Evolutionary conservation across 2,329 filamentous ascomycete genomes (phyloP), one percentile per base, ranked within the genome.

Genomic region (Ophiocordyceps robertsii): DNA sequence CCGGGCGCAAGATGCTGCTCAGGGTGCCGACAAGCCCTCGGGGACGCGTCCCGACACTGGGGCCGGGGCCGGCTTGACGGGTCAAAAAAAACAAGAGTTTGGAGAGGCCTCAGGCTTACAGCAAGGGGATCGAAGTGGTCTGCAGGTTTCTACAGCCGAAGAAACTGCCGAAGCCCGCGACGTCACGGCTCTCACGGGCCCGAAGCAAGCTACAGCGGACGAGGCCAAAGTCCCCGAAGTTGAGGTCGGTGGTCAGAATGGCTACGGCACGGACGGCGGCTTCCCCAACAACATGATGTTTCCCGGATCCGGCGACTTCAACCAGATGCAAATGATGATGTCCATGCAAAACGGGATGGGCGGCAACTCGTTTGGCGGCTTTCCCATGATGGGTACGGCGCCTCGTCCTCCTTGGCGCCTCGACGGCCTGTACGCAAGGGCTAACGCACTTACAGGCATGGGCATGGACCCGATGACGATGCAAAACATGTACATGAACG

Each of bases 291-390:
- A 69, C 49, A 77, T 80, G 71, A 73, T 71, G 55, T 82, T 73
- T 24, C 52, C 69, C 56, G 76, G 74, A 54, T 70, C 72, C 47
- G 74, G 73, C 44, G 79, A 82, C 53, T 80, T 84, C 62, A 82
- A 78, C 56, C 78, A 83, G 69, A 85, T 89, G 78, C 82, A 85
- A 61, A 77, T 77, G 78, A 76, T 85, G 80, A 82, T 84, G 78
- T 69, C 77, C 62, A 75, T 87, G 82, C 73, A 83, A 63, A 74
- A 82, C 54, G 75, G 75, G 51, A 80, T 80, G 72, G 67, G 67
- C 37, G 60, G 68, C 29, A 68, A 65, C 50, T 63, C 64, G 3
- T 80, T 79, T 54, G 68, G 69, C 44, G 67, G 66, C 46, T 81
- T 81, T 56, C 72, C 82, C 42, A 87, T 90, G 78, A 95, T 95